Conservation (phyloP, 2,329 filamentous ascomycete species). For the Hymenoscyphus occultus region DNA sequence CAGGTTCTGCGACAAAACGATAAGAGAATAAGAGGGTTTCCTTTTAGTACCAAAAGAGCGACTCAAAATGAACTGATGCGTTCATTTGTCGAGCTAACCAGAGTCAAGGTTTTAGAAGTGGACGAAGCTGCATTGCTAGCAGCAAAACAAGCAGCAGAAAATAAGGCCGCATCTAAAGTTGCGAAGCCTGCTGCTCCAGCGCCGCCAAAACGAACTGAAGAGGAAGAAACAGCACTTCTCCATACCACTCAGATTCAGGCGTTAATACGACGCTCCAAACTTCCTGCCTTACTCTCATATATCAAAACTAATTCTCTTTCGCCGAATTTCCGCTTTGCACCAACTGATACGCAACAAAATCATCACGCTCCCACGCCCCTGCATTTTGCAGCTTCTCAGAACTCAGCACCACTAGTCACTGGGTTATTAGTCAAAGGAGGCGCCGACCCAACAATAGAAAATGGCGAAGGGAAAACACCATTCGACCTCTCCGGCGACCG, state of each 20-base stretch:
- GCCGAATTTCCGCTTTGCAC: constrained; percentile 72
- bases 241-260: constrained; percentile 89
- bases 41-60: constrained; percentile 86
- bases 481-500: constrained; percentile 88
- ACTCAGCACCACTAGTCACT: constrained; percentile 71
- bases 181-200: constrained; percentile 46
- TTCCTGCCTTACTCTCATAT: constrained; percentile 82
- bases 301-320: constrained; percentile 71
- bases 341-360: constrained; percentile 61
- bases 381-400: constrained; percentile 80
- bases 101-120: constrained; percentile 80
- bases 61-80: constrained; percentile 95
- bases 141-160: constrained; percentile 46
- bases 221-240: constrained; percentile 76
- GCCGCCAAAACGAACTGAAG: constrained; percentile 66
- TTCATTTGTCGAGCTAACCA: constrained; percentile 87
- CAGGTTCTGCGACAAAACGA: constrained; percentile 81
- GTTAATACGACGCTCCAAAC: constrained; percentile 83
- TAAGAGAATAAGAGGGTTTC: constrained; percentile 77
- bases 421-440: constrained; percentile 72
- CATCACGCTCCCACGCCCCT: constrained; percentile 77
- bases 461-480: constrained; percentile 74
- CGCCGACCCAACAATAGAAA: constrained; percentile 70
- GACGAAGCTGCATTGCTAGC: constrained; percentile 59
- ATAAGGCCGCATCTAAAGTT: constrained; percentile 40